Percentiles rank a stretch among this genome's conserved stretches.
Evolutionary conservation across 163 green algal species (phyloP).

Genomic region (Picocystis sp.): DNA sequence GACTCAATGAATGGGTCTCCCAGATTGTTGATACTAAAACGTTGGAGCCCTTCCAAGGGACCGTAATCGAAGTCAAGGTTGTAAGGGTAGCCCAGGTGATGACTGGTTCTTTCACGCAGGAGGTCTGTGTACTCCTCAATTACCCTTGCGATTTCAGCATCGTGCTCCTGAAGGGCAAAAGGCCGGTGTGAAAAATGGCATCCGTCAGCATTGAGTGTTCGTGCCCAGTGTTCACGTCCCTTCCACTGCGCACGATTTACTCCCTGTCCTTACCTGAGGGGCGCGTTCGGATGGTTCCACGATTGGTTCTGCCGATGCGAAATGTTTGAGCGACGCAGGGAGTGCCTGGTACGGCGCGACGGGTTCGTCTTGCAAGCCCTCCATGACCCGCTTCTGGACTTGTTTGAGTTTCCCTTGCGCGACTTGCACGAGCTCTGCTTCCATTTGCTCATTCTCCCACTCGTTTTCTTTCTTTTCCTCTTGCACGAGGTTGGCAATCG

Average conservation of each 20-base stretch:
- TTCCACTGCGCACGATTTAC: not conserved
- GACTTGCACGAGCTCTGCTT: too few relatives aligned
- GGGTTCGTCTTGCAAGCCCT: too few relatives aligned
- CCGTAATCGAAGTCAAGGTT: constrained; percentile 96
- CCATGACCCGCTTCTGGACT: too few relatives aligned
- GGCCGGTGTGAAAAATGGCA: not conserved
- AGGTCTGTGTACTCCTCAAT: constrained; percentile 63
- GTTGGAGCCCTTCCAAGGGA: constrained; percentile 56
- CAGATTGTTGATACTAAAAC: constrained; percentile 95
- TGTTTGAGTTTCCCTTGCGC: too few relatives aligned
- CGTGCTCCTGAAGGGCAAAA: constrained; percentile 35
- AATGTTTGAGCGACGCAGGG: constrained; percentile 20
- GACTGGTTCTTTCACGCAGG: constrained; percentile 55
- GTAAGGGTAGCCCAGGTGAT: constrained; percentile 88
- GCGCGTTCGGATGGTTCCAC: too few relatives aligned
- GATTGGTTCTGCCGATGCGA: too few relatives aligned
- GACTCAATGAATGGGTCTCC: constrained; percentile 93
- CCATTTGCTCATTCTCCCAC: too few relatives aligned
- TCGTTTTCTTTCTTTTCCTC: too few relatives aligned
- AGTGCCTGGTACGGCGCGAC: constrained; percentile 64
- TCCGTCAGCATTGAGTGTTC: constrained; percentile 4
- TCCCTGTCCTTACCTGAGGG: too few relatives aligned
- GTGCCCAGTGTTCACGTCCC: not conserved
- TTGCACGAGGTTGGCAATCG: too few relatives aligned
- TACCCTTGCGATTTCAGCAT: constrained; percentile 44